Evolutionary conservation across 1,139 yeast genomes (phyloP), one percentile per base, ranked within the genome.

Genomic region (Geotrichum reessii): DNA sequence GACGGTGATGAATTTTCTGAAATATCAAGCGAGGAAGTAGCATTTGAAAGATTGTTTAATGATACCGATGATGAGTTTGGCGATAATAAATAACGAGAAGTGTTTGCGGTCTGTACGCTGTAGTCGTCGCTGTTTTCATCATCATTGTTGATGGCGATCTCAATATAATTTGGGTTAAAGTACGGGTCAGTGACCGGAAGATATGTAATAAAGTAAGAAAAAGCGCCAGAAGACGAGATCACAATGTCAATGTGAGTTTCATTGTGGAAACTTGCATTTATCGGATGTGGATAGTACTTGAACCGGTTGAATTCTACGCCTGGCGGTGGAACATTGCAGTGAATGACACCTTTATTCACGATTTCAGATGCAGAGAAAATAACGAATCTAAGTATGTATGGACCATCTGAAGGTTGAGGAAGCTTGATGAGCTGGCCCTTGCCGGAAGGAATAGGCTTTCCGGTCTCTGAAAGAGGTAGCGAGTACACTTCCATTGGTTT

Each of bases 181-280:
- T 67, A 64, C 17, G 64, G 62, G 24, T 62, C 58, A 22, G 61
- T 62, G 55, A 63, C 65, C 61, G 64, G 72, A 62, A 55, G 63
- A 65, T 58, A 73, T 59, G 65, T 71, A 64, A 70, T 64, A 63
- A 68, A 71, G 59, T 61, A 92, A 62, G 87, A 80, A 71, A 80
- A 93, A 2, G 95, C 80, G 8, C 98, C 99, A 1, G 97, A 90
- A n/a, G 71, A 73, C 66, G 73, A 82, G 60, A 93, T 81, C 9
- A 81, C 78, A 55, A 93, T 76, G 59, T 81, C 83, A 25, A 92
- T 73, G 47, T 76, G 71, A 55, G 82, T 77, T 70, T 90, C 95
- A 37, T 66, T 58, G 57, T 67, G 66, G 63, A 72, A 72, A 12
- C 61, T 63, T 9, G 68, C 79, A 68, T 68, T 81, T 81, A 73